Evolutionary conservation across 352 stramenopile species (phyloP), one percentile per base, ranked within the genome.

Genomic region (Peronospora belbahrii): DNA sequence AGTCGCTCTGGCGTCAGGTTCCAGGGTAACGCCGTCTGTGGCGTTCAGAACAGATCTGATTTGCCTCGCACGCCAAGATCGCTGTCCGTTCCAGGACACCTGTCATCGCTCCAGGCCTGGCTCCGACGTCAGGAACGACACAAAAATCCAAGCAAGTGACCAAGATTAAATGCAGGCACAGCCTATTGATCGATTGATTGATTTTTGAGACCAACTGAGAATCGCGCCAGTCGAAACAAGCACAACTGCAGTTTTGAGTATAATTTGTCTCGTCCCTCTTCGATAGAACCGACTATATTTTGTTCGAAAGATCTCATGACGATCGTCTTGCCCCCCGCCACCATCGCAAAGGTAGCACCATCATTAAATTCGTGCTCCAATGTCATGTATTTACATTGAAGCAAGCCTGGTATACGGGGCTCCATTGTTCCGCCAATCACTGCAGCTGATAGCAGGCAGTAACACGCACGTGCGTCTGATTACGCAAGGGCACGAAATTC

Each of bases 401-500:
- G 13, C 23, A 27, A 27, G 23, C 31, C 13, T 36, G 15, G 14
- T 24, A 8, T 20, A 14, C 15, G 34, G n/a, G 36, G 7, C n/a
- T 31, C 20, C 22, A 55, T 51, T 44, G n/a, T 34, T 13, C 14
- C 34, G 34, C 24, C 48, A 52, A 52, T 44, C 39, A 23, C 23
- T 17, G 42, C 42, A 41, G 28, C 53, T 41, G 19, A 18, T 33
- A 9, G 56, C 44, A 48, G 38, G 30, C 51, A 30, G 3, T 19
- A 17, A 10, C 6, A 9, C 38, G 46, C 48, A 63, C 58, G 58
- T 52, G 32, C 28, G 42, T 48, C 52, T 66, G 42, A 59, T 62
- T 62, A 62, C 28, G 30, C 23, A 24, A 5, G 11, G 15, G n/a
- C 7, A n/a, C 10, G 22, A 42, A 48, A 59, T 59, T 50, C 37